Evolutionary conservation across 225 moss, liverwort and hornwort species (phyloP), one percentile per base, ranked within the genome.

Genomic region (Marchantia polymorpha): DNA sequence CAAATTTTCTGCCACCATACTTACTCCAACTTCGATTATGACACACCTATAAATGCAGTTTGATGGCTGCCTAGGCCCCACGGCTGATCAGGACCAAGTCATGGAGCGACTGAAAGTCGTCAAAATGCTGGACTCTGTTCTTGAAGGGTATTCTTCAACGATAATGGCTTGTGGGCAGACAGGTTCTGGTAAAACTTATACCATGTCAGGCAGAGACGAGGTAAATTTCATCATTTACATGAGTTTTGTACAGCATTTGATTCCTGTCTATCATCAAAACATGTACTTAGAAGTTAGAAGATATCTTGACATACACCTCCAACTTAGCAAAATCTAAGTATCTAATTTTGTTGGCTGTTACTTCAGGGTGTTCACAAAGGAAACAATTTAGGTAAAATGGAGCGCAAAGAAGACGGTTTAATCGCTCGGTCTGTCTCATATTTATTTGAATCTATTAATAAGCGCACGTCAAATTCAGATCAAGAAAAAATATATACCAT

Each of bases 161-260:
- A 89, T 93, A 0, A 93, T 99, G 92, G 94, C 97, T 9, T 94
- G 97, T 48, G 97, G 97, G 23, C 97, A 94, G 87, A 99, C 94
- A 0, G 97, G 97, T 0, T 99, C 97, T 0, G 97, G 97, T 19
- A 99, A 99, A 60, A 94, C 94, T 1, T 99, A 86, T 26, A 99
- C 94, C 0, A 99, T 99, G 97, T 89, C 91, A 0, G 94, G 94
- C 7, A 89, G 91, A 39, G 92, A 91, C 16, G 94, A 94, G 88
- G 97, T 94, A n/a, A 7, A 52, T 66, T 25, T 23, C 19, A 3
- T 12, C 1, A 56, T 56, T 2, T 19, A 56, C 56, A 12, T 56
- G 56, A 55, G 4, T 56, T 56, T 56, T 8, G 56, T 12, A 56
- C 13, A 56, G 14, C 56, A 56, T 19, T 56, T 56, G 39, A 39